Base-by-base conservation (phyloP, 495 filamentous ascomycete species). In the Aspergillus taichungensis region DNA sequence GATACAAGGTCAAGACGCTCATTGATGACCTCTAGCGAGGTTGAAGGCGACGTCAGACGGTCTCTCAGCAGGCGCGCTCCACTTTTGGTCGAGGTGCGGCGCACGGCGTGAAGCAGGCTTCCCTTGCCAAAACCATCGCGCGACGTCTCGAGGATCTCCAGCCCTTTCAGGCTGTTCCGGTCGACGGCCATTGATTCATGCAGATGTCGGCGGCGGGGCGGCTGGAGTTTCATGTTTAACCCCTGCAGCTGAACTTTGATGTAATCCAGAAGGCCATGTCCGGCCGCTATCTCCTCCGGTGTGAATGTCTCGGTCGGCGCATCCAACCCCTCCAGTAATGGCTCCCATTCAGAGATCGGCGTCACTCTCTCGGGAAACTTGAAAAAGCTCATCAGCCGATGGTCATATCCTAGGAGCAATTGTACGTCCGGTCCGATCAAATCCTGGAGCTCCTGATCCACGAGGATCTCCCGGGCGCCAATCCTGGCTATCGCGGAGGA, bases 161-260 rank as follows among this genome's bases (percentile, higher is more conserved):
- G 70, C 1, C 87, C 86, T 40, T 86, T 76, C 74, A 99, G 75
- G 42, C 83, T 94, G 51, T 87, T 91, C 45, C 84, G 87, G 64
- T 99, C 94, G 50, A 99, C 92, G 27, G 61, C 73, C 87, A 99
- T 91, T 38, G 83, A 80, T 48, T 94, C 80, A 46, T 84, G 69
- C 33, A 74, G 64, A 37, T 84, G 78, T 42, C 84, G 75, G 35
- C 84, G 80, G 28, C 80, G 64, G 14, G 92, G 94, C 13, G 88
- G 84, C 54, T 91, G 88, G 32, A 99, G 74, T 57, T 85, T 88
- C 69, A 94, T 78, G 56, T 80, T 79, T n/a, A 83, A 63, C 8
- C 84, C 85, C 47, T 83, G 85, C 1, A 99, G 69, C 36, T 84
- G 78, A 43, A 80, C 77, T 18, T 77, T 72, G n/a, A 92, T 82